Conservation (phyloP, 2,329 filamentous ascomycete genomes). For the Neonectria sp. region DNA sequence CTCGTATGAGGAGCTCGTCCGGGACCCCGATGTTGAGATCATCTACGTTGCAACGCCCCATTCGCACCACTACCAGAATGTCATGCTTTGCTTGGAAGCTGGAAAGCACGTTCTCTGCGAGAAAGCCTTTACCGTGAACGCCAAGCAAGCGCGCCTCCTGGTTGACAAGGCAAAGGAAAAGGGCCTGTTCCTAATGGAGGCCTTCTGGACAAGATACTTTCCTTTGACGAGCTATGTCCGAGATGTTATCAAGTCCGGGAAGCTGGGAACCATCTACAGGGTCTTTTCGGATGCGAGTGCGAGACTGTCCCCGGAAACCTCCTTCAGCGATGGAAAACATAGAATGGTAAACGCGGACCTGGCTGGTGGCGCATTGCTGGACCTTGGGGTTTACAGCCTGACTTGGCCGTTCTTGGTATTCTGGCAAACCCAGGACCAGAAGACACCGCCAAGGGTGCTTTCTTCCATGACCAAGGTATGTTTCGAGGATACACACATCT, state of each 20-base stretch:
- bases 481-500: background rate
- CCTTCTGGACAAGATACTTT: constrained; percentile 91
- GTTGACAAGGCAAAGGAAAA: constrained; percentile 79
- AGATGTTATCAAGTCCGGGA: constrained; percentile 69
- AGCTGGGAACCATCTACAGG: constrained; percentile 72
- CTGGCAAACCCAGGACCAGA: constrained; percentile 78
- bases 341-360: constrained; percentile 86
- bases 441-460: constrained; percentile 76
- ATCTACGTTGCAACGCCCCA: constrained; percentile 92
- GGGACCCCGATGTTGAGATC: constrained; percentile 83
- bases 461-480: constrained; percentile 67
- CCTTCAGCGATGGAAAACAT: constrained; percentile 61
- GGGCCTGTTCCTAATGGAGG: constrained; percentile 84
- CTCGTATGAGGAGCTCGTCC: constrained; percentile 84
- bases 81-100: constrained; percentile 82
- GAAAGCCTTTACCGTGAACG: constrained; percentile 90
- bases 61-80: constrained; percentile 92
- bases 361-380: constrained; percentile 84
- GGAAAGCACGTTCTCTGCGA: constrained; percentile 92
- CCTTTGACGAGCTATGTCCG: constrained; percentile 82
- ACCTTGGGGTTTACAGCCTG: constrained; percentile 88
- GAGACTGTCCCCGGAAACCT: constrained; percentile 12
- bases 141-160: constrained; percentile 79
- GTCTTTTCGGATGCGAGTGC: constrained; percentile 53
- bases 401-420: constrained; percentile 92